Base-by-base conservation (phyloP, 495 filamentous ascomycete species). In the Tuber umbilicatum region DNA sequence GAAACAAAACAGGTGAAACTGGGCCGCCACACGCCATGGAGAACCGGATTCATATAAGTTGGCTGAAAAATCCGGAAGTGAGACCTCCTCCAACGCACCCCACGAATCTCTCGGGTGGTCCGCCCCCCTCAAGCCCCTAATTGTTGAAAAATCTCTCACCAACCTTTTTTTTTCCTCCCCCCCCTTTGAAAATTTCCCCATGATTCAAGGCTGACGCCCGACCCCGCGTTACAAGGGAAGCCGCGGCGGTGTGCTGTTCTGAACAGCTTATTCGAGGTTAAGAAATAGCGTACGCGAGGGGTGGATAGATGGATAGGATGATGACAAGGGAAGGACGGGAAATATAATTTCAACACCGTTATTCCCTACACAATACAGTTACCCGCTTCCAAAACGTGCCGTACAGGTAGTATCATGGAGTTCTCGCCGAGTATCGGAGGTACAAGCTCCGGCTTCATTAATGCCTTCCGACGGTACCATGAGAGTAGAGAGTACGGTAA, bases 381-480 rank as follows among this genome's bases (percentile, higher is more conserved):
- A 16, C 42, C 31, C 5, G 19, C 55, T 19, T 16, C 55, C 55
- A 31, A 64, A 64, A 27, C 14, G 17, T 17, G 6, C 55, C 31
- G 9, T n/a, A n/a, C n/a, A n/a, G n/a, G n/a, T n/a, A n/a, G n/a
- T n/a, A n/a, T n/a, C 12, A 35, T 64, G 55, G 55, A 19, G 27
- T 64, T 64, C 50, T 60, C n/a, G n/a, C 50, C 50, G 50, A 60
- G 50, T n/a, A 60, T 31, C 50, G 50, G 50, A 60, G 12, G n/a
- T 27, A 31, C 1, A 60, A 31, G 12, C 23, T 31, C 45, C 45
- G 23, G 4, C 31, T 64, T 64, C 27, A 35, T 64, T 64, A 19
- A 64, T 64, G 7, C 55, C 50, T 35, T 64, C 23, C 5, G n/a
- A 14, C 50, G 10, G n/a, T 31, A 2, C 50, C 50, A 60, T 60